Percentiles rank a stretch among this genome's conserved stretches.
phyloP scores from a whole-genome alignment of 2,329 filamentous ascomycete species.

The Apiospora pterosperma region DNA sequence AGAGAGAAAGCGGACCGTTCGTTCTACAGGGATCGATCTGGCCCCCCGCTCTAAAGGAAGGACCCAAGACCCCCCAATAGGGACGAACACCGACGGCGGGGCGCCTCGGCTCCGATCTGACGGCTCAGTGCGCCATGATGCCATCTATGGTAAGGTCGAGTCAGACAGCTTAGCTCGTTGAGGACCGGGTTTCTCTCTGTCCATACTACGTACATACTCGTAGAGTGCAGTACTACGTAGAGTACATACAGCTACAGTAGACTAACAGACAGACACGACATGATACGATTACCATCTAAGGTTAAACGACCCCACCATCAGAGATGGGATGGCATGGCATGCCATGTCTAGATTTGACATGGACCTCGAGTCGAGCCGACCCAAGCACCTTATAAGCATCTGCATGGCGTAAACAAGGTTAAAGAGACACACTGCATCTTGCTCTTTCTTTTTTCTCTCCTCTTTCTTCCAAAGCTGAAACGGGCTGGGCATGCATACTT shows the following conservation, averaged over 20 bases:
- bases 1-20: not conserved
- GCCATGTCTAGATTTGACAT: not conserved
- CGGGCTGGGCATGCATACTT: not conserved
- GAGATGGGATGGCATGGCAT: not conserved
- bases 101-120: conserved; percentile 4
- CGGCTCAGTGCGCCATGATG: conserved; percentile 1
- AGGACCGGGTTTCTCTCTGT: not conserved
- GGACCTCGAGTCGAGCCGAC: not conserved
- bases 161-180: not conserved
- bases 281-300: not conserved
- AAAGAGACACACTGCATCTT: not conserved
- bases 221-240: too few species aligned
- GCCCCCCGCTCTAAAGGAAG: not conserved
- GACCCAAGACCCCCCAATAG: conserved; percentile 1
- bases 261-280: not conserved
- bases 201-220: too few species aligned
- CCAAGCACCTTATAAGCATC: conserved; percentile 13
- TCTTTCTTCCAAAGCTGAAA: not conserved
- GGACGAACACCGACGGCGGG: conserved; percentile 1
- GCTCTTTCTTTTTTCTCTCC: not conserved
- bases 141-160: not conserved
- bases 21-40: not conserved
- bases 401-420: conserved; percentile 24
- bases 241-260: too few species aligned
- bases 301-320: not conserved